A percentile compares a stretch with the other conserved stretches of the same genome.
Evolutionary conservation across 2,329 filamentous ascomycete genomes (phyloP).

Genomic region (Cryphonectria nitschkei): DNA sequence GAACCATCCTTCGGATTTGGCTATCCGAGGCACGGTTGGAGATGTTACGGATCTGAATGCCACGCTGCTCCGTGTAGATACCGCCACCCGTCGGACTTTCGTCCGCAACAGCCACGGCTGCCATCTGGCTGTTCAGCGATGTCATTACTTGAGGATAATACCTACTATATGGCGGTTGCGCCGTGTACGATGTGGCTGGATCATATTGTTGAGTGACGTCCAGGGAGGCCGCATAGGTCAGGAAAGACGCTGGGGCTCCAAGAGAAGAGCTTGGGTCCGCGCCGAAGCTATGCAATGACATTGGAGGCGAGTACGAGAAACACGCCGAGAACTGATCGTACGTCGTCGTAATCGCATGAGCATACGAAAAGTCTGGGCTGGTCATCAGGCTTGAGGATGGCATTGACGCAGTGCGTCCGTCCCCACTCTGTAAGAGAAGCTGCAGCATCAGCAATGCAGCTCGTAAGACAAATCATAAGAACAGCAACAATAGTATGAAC

Average conservation of each 20-base stretch:
- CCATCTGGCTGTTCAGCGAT: conserved; percentile 17
- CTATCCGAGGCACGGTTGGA: conserved; percentile 23
- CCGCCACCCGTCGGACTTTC: not conserved
- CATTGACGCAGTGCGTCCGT: conserved; percentile 13
- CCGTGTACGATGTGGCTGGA: conserved; percentile 20
- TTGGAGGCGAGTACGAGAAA: conserved; percentile 8
- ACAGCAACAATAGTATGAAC: conserved; percentile 6
- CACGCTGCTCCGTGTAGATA: conserved; percentile 29
- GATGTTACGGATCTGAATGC: conserved; percentile 28
- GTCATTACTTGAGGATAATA: conserved; percentile 16
- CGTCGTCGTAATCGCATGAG: conserved; percentile 11
- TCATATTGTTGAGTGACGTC: conserved; percentile 19
- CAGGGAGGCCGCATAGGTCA: not conserved
- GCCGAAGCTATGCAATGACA: conserved; percentile 15
- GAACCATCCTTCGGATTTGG: conserved; percentile 27
- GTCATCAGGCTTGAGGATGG: conserved; percentile 20
- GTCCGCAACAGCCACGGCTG: conserved; percentile 11
- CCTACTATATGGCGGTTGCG: conserved; percentile 23
- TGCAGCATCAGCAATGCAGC: conserved; percentile 17
- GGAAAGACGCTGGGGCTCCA: conserved; percentile 3
- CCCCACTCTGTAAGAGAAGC: conserved; percentile 17
- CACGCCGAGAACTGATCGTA: conserved; percentile 9
- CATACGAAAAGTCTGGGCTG: conserved; percentile 18
- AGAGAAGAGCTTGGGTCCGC: not conserved
- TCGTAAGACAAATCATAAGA: conserved; percentile 6